These are phyloP conservation scores for Neonectria faginata DNA, from an alignment of 2,329 filamentous ascomycete genomes.

Conservation along the genomic window DNA sequence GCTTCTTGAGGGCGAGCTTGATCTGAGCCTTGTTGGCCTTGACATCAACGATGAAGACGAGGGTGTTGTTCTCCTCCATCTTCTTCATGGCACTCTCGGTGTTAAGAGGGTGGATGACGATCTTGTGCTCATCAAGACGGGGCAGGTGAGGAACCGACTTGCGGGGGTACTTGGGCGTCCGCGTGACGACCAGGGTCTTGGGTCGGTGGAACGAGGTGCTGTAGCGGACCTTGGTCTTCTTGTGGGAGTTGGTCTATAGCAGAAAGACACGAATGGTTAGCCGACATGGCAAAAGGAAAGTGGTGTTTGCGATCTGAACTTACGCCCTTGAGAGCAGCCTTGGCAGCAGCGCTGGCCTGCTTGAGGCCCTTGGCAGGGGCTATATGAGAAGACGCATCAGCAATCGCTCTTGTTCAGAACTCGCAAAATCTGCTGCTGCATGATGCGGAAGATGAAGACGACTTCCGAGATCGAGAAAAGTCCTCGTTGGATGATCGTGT, in stretches of 20 bases:
- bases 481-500: slow-evolving; percentile 31
- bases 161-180: slow-evolving; percentile 94
- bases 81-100: slow-evolving; percentile 99
- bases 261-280: slow-evolving; percentile 20
- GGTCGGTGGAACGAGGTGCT: slow-evolving; percentile 97
- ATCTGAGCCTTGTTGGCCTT: slow-evolving; percentile 99
- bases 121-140: slow-evolving; percentile 96
- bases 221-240: slow-evolving; percentile 91
- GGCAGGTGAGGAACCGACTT: slow-evolving; percentile 91
- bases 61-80: slow-evolving; percentile 99
- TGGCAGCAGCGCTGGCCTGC: slow-evolving; percentile 93
- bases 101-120: slow-evolving; percentile 98
- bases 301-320: slow-evolving; percentile 56
- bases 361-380: slow-evolving; percentile 75
- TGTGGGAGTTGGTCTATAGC: slow-evolving; percentile 70
- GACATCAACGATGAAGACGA: slow-evolving; percentile 96
- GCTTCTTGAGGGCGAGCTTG: slow-evolving; percentile 97
- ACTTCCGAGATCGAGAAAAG: slow-evolving; percentile 32
- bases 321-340: slow-evolving; percentile 97
- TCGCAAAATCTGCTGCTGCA: slow-evolving; percentile 83
- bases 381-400: slow-evolving; percentile 71
- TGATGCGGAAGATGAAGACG: slow-evolving; percentile 58
- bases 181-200: slow-evolving; percentile 93
- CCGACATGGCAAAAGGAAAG: background rate
- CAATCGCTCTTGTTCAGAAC: slow-evolving; percentile 78